These are phyloP conservation scores for Seiridium cupressi DNA, from an alignment of 2,329 filamentous ascomycete genomes.

Conservation along the genomic window DNA sequence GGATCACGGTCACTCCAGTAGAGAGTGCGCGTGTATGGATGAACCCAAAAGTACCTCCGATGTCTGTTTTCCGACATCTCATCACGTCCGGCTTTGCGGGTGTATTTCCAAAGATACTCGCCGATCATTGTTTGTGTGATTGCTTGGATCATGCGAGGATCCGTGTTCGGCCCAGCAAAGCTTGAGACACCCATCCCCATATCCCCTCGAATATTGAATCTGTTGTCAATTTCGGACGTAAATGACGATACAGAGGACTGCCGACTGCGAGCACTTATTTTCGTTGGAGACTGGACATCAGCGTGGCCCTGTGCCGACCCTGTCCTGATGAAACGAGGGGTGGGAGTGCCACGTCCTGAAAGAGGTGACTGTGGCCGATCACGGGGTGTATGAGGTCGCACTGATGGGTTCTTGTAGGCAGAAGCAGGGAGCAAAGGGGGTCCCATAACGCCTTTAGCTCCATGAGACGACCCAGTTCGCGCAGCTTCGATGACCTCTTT, in stretches of 20 bases:
- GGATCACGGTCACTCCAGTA: constrained; percentile 97
- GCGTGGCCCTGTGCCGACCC: constrained; percentile 44
- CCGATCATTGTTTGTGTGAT: constrained; percentile 99
- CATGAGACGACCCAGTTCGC: constrained; percentile 53
- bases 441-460: constrained; percentile 63
- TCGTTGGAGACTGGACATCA: constrained; percentile 48
- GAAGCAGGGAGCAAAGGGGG: constrained; percentile 84
- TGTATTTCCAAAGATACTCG: constrained; percentile 99
- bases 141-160: constrained; percentile 97
- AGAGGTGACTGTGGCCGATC: constrained; percentile 40
- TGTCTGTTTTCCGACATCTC: constrained; percentile 89
- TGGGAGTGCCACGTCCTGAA: constrained; percentile 52
- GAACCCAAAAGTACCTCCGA: constrained; percentile 97
- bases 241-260: constrained; percentile 94
- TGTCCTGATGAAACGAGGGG: constrained; percentile 50
- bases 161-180: constrained; percentile 66
- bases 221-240: constrained; percentile 85
- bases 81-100: constrained; percentile 84
- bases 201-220: constrained; percentile 75
- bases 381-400: constrained; percentile 61
- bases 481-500: constrained; percentile 82
- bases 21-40: constrained; percentile 91
- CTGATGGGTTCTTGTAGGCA: constrained; percentile 47
- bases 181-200: constrained; percentile 53
- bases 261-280: constrained; percentile 44